A percentile compares a stretch with the other conserved stretches of the same genome.
Evolutionary conservation across 2,329 filamentous ascomycete genomes (phyloP).

Genomic region (Alternaria sp.): DNA sequence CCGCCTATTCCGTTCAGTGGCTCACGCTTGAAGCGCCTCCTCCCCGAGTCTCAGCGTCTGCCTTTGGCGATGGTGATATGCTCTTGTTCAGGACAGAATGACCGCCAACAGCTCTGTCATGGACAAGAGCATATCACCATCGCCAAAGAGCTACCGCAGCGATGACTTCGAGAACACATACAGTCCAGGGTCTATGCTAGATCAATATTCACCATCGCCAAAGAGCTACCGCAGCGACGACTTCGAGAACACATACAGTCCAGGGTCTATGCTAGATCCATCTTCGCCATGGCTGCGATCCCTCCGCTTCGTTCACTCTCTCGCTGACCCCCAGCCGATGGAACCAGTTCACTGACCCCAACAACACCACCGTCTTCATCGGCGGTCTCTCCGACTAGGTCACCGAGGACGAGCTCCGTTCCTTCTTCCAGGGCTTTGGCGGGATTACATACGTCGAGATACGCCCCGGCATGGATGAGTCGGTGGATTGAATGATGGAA

Average conservation of each 20-base stretch:
- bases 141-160: constrained; percentile 30
- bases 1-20: background rate
- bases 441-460: constrained; percentile 99
- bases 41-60: background rate
- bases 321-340: background rate
- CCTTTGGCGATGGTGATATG: no score
- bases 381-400: constrained; percentile 97
- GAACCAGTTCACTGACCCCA: constrained; percentile 99
- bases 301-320: background rate
- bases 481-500: background rate
- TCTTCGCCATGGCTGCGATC: background rate
- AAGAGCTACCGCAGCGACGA: constrained; percentile 29
- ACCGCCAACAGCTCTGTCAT: constrained; percentile 11
- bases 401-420: constrained; percentile 97
- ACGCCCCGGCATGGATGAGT: constrained; percentile 94
- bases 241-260: constrained; percentile 12
- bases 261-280: constrained; percentile 9
- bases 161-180: constrained; percentile 16
- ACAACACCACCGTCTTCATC: constrained; percentile 99
- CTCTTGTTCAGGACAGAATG: no score
- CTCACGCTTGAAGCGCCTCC: background rate
- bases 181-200: constrained; percentile 10
- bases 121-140: constrained; percentile 11
- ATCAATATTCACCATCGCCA: constrained; percentile 25
- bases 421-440: constrained; percentile 99